Conservation (phyloP, 1,284 basidiomycete genomes). For the Ustilago trichophora region DNA sequence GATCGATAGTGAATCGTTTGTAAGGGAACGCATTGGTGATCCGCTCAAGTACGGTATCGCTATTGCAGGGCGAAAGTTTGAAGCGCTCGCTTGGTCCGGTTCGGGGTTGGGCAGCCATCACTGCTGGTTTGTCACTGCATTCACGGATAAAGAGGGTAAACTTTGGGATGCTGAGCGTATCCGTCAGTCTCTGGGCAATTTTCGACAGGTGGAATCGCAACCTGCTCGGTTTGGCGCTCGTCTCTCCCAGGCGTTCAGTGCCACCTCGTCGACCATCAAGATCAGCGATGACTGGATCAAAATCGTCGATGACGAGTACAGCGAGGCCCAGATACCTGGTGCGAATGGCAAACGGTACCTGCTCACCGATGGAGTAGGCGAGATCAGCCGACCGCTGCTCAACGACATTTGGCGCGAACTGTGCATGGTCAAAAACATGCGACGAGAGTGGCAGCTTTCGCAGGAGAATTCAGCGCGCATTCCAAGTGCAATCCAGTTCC, state of each 20-base stretch:
- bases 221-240: conserved; percentile 31
- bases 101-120: conserved; percentile 31
- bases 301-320: conserved; percentile 19
- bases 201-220: conserved; percentile 10
- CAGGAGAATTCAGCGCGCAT: conserved; percentile 13
- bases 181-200: conserved; percentile 25
- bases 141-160: conserved; percentile 23
- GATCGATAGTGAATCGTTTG: conserved; percentile 31
- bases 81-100: conserved; percentile 35
- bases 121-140: conserved; percentile 35
- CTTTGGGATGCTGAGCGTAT: conserved; percentile 30
- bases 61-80: conserved; percentile 26
- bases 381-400: conserved; percentile 22
- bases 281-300: conserved; percentile 23
- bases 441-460: conserved; percentile 14
- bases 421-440: conserved; percentile 23
- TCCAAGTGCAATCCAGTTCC: conserved; percentile 31
- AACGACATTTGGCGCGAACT: conserved; percentile 27
- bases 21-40: conserved; percentile 25
- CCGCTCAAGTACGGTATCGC: conserved; percentile 26
- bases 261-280: conserved; percentile 29
- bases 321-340: conserved; percentile 5
- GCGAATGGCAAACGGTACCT: conserved; percentile 5
- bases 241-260: conserved; percentile 38
- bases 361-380: conserved; percentile 33